phyloP scores from a whole-genome alignment of 192 early-diverging fungal genomes.

The Gonapodya prolifera region DNA sequence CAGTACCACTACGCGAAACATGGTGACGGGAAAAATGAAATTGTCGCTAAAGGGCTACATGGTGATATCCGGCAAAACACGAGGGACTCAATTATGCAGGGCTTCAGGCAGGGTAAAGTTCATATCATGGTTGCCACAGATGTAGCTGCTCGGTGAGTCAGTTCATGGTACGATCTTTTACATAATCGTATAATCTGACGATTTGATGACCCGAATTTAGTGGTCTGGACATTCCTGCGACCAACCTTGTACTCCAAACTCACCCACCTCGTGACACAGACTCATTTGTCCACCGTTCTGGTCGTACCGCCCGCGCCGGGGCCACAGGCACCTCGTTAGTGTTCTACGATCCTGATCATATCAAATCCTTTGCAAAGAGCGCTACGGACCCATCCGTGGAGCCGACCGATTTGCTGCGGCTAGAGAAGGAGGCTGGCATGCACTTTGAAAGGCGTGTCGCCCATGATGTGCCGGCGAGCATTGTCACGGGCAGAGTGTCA shows the following conservation, averaged over 20 bases:
- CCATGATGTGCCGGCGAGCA: too few species aligned
- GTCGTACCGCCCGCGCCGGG: slow-evolving; percentile 7
- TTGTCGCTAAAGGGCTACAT: slow-evolving; percentile 5
- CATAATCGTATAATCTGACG: too few species aligned
- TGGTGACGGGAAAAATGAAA: slow-evolving; percentile 26
- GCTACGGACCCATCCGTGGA: not conserved
- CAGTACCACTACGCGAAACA: slow-evolving; percentile 55
- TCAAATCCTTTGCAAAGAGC: not conserved
- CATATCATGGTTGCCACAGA: slow-evolving; percentile 82
- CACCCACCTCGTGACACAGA: slow-evolving; percentile 2
- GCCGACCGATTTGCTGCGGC: too few species aligned
- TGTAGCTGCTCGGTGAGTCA: slow-evolving; percentile 29
- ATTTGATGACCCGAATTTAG: not conserved
- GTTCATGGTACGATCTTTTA: not conserved
- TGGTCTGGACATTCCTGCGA: slow-evolving; percentile 3
- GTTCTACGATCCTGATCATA: not conserved
- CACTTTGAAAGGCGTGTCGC: not conserved
- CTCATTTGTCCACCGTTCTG: slow-evolving; percentile 9
- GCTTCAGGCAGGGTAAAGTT: slow-evolving; percentile 75
- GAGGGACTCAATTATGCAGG: slow-evolving; percentile 67
- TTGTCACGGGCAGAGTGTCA: too few species aligned
- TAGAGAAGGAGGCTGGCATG: not conserved
- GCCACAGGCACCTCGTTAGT: not conserved
- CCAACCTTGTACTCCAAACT: slow-evolving; percentile 3
- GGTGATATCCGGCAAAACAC: slow-evolving; percentile 66